Evolutionary conservation across 805 yeast genomes (phyloP), one percentile per base, ranked within the genome.

Genomic region (Candida caryicola): DNA sequence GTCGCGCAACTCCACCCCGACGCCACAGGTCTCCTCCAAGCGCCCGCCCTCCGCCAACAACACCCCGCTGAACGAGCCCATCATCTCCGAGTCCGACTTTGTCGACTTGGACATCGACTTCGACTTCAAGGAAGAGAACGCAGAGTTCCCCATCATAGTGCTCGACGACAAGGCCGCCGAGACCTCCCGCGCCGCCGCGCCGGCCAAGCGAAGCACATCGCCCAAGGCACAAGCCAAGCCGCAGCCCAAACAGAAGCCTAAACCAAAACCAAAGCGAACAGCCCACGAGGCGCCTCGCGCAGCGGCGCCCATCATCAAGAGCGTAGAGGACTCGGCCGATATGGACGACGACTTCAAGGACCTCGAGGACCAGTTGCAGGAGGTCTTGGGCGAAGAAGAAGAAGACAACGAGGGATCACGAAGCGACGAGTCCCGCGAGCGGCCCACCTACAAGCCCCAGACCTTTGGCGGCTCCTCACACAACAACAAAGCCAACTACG

Each of bases 301-400:
- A n/a, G 25, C 25, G 17, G 25, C 30, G 12, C 32, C 39, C 10
- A 37, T 37, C 5, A 31, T 37, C 10, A 31, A 33, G 16, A 18
- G 37, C 10, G 34, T 27, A 12, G 38, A 32, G 4, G 43, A 33
- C 12, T 39, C 47, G 8, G 39, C 40, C n/a, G 67, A 59, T 14
- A 46, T 55, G 43, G 66, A 57, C 19, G 72, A 69, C 47, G 73
- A 68, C 19, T 69, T 69, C 41, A 62, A 62, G 29, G 73, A 68
- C 44, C 55, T 69, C 31, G 74, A 69, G 36, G 66, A 66, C 39
- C 69, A 69, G 41, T 48, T 69, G 26, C 60, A 66, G 37, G 71
- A 69, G 44, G 73, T 66, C 4, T 48, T 69, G 28, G 71, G 57
- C 23, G 60, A 57, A 15, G 51, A 54, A 10, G 37, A 34, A 12